Percentiles rank a stretch among this genome's conserved stretches.
Evolutionary conservation across 345 rosid genomes (phyloP).

Genomic region (Eucalyptus marginata): DNA sequence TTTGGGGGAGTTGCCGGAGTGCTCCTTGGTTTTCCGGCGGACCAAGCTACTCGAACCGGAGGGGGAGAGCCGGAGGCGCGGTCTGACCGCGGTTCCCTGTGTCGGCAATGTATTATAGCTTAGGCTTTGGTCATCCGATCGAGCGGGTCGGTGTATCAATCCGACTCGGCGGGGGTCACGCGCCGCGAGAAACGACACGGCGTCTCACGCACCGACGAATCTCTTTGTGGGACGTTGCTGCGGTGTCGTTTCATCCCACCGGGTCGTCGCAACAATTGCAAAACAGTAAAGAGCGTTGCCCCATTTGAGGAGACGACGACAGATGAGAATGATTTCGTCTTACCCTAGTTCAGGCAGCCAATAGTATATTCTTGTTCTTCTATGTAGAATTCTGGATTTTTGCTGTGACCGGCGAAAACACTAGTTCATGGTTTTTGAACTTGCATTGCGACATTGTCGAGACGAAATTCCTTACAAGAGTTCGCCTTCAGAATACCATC

Average conservation of each 20-base stretch:
- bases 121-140: background rate
- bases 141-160: background rate
- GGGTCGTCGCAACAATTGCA: background rate
- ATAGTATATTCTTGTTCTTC: background rate
- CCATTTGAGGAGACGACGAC: background rate
- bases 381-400: background rate
- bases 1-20: constrained; percentile 71
- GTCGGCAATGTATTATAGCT: constrained; percentile 22
- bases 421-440: background rate
- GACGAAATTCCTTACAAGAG: background rate
- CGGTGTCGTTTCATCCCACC: background rate
- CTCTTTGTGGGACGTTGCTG: background rate
- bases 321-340: background rate
- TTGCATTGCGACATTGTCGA: background rate
- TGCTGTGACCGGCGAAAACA: background rate
- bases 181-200: background rate
- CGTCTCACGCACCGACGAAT: background rate
- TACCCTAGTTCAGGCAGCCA: background rate
- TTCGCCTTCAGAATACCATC: background rate
- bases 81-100: constrained; percentile 21
- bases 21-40: constrained; percentile 44
- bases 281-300: background rate
- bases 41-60: constrained; percentile 1
- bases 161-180: background rate
- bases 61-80: constrained; percentile 14